Conservation (phyloP, 2,329 filamentous ascomycete genomes). For the Venturiaceae sp. region DNA sequence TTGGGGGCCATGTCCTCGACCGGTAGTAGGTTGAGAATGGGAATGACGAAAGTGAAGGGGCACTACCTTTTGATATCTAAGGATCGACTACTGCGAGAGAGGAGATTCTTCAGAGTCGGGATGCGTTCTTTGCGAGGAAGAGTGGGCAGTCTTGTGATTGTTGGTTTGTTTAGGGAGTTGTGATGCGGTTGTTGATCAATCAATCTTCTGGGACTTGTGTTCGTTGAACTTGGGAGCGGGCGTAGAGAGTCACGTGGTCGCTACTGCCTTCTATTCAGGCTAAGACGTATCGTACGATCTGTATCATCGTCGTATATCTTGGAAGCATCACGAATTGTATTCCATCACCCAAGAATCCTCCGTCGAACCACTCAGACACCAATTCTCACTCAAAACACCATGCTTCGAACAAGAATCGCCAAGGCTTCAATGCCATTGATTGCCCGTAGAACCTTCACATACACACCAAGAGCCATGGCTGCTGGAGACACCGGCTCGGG, state of each 20-base stretch:
- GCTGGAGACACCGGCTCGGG: conserved; percentile 29
- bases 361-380: not conserved
- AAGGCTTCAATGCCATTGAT: not conserved
- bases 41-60: conserved; percentile 3
- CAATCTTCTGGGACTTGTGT: no score
- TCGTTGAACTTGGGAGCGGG: no score
- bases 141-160: not conserved
- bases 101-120: not conserved
- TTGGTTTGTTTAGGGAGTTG: not conserved
- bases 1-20: not conserved
- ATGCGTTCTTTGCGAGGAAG: not conserved
- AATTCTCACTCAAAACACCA: not conserved
- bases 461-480: conserved; percentile 30
- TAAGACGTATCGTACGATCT: not conserved
- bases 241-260: no score
- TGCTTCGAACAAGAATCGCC: conserved; percentile 2
- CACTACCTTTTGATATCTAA: not conserved
- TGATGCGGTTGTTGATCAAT: not conserved
- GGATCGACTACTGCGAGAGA: not conserved
- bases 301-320: no score
- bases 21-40: not conserved
- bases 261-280: no score
- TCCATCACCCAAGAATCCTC: not conserved
- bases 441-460: conserved; percentile 28
- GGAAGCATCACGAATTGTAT: not conserved